Percentiles rank a stretch among this genome's conserved stretches.
Conservation (phyloP, 2,329 filamentous ascomycete species). For the Colletotrichum sp. region DNA sequence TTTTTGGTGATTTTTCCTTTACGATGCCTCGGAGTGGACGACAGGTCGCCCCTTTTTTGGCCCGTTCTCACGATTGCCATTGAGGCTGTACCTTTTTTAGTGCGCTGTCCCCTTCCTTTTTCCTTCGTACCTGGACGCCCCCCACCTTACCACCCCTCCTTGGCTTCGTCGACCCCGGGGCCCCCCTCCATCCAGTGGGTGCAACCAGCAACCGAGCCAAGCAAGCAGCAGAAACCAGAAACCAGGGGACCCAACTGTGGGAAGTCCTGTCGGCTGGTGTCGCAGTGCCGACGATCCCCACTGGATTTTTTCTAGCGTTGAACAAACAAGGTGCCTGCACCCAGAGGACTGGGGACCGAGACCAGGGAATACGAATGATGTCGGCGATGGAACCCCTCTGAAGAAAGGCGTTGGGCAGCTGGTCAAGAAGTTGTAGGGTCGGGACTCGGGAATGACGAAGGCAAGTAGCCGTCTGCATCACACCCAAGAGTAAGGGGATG, state of each 20-base stretch:
- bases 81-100: slow-evolving; percentile 22
- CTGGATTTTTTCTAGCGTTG: slow-evolving; percentile 19
- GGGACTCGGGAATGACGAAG: slow-evolving; percentile 6
- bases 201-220: slow-evolving; percentile 19
- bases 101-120: slow-evolving; percentile 5
- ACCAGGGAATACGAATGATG: slow-evolving; percentile 24
- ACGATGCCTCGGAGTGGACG: slow-evolving; percentile 8
- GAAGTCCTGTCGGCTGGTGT: slow-evolving; percentile 15
- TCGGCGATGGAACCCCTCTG: slow-evolving; percentile 12
- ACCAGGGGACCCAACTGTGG: slow-evolving; percentile 8
- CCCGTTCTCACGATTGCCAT: slow-evolving; percentile 16
- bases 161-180: background rate
- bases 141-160: background rate
- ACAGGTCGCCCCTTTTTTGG: slow-evolving; percentile 15
- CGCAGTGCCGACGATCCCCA: slow-evolving; percentile 21
- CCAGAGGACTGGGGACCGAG: slow-evolving; percentile 4
- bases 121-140: slow-evolving; percentile 18
- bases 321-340: slow-evolving; percentile 18
- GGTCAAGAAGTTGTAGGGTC: background rate
- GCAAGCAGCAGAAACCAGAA: slow-evolving; percentile 15
- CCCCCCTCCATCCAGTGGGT: slow-evolving; percentile 3
- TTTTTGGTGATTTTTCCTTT: slow-evolving; percentile 14
- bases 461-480: slow-evolving; percentile 11
- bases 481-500: background rate
- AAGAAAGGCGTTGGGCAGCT: background rate